Base-by-base conservation (phyloP, 768 basidiomycete genomes). In the Paxillus involutus region DNA sequence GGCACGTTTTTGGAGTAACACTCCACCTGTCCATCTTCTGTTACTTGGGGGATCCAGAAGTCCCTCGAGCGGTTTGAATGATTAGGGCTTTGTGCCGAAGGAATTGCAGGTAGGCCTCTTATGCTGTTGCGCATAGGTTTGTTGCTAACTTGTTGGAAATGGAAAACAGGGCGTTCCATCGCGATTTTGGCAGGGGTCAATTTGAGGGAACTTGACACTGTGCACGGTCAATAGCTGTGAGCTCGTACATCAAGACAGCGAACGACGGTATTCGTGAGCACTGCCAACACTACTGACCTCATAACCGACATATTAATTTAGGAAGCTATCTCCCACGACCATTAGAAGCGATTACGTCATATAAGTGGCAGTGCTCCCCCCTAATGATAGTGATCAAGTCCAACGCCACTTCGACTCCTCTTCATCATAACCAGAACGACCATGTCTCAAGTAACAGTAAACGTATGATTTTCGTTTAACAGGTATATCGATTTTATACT, bases 11-110 rank as follows among this genome's bases (percentile, higher is more conserved):
- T 16, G 19, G 21, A 17, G 47, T 26, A 26, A 30, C 33, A 53
- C 70, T 77, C 59, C 62, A 94, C 93, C 82, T 91, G 90, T 55
- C 92, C 91, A 58, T 88, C 82, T 13, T 78, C 70, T 2, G 89
- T 86, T 46, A 96, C 83, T 63, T 87, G 83, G 10, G 95, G 95
- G 60, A 94, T 85, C 95, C 95, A 98, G 67, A 88, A 94, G 61
- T 95, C 89, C 60, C 78, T 83, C 16, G 80, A 77, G 26, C 44
- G 50, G 45, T 59, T 42, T 3, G 55, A 46, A 3, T 46, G 51
- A 16, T 64, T 43, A 0, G 52, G n/a, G 12, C n/a, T 24, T 14
- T 59, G 10, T 17, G 40, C 33, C 17, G 55, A 43, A 40, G 68
- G 68, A 40, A 69, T 57, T 29, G 65, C 61, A n/a, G 68, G 68